phyloP scores from a whole-genome alignment of 768 basidiomycete genomes.

The Xerocomellus chrysenteron region DNA sequence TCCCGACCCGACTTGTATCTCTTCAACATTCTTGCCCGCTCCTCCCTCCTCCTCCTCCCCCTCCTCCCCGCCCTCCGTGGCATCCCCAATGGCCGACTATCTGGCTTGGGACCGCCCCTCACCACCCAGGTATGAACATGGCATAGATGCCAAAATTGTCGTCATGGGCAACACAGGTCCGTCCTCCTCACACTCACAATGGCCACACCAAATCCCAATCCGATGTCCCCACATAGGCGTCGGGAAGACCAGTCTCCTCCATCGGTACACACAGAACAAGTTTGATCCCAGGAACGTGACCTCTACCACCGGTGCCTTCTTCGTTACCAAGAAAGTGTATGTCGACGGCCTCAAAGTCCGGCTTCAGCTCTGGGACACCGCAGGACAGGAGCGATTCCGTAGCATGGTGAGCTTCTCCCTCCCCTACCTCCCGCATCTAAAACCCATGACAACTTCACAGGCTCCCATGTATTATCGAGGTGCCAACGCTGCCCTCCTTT shows the following conservation, averaged over 20 bases:
- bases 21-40: slow-evolving; percentile 28
- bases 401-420: slow-evolving; percentile 63
- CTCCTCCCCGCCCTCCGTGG: slow-evolving; percentile 48
- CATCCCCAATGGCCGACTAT: slow-evolving; percentile 55
- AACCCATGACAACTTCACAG: slow-evolving; percentile 40
- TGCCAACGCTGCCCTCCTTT: slow-evolving; percentile 88
- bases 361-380: slow-evolving; percentile 90
- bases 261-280: slow-evolving; percentile 87
- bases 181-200: slow-evolving; percentile 21
- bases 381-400: slow-evolving; percentile 90
- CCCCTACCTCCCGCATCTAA: slow-evolving; percentile 1
- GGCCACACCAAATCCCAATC: slow-evolving; percentile 16
- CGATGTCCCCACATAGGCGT: slow-evolving; percentile 53
- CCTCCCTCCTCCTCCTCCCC: slow-evolving; percentile 37
- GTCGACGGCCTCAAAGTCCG: slow-evolving; percentile 85
- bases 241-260: slow-evolving; percentile 88
- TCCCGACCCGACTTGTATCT: slow-evolving; percentile 24
- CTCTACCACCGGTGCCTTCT: slow-evolving; percentile 90
- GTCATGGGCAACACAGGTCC: slow-evolving; percentile 82
- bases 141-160: slow-evolving; percentile 93
- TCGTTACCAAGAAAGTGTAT: slow-evolving; percentile 89
- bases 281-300: slow-evolving; percentile 88
- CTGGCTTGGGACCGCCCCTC: slow-evolving; percentile 64
- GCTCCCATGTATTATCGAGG: slow-evolving; percentile 98
- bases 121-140: slow-evolving; percentile 71